A percentile compares a stretch with the other conserved stretches of the same genome.
These are phyloP conservation scores for Adansonia digitata DNA, from an alignment of 345 rosid species.

Conservation along the genomic window DNA sequence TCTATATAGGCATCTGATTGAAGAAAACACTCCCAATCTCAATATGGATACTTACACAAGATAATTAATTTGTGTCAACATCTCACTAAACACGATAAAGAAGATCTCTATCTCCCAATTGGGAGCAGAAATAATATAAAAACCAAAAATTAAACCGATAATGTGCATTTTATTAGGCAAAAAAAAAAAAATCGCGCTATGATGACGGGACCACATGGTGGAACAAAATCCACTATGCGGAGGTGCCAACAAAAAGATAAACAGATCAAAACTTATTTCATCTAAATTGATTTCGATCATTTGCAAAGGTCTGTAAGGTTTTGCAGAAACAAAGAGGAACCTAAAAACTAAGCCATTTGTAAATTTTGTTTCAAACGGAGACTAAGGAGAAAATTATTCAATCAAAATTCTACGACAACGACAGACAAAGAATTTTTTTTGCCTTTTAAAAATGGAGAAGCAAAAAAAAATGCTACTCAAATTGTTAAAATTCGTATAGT, in stretches of 20 bases:
- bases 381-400: background rate
- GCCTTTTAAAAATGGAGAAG: background rate
- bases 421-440: background rate
- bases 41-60: background rate
- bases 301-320: background rate
- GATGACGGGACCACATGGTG: background rate
- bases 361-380: no score
- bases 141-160: background rate
- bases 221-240: background rate
- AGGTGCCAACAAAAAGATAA: background rate
- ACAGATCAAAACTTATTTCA: background rate
- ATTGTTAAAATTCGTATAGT: background rate
- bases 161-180: background rate
- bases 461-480: background rate
- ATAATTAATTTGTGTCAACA: background rate
- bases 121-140: background rate
- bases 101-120: background rate
- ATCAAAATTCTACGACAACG: background rate
- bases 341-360: background rate
- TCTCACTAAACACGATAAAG: background rate
- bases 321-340: background rate
- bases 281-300: background rate
- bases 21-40: background rate
- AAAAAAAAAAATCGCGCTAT: background rate
- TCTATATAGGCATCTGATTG: background rate